Conservation (phyloP, 2,329 filamentous ascomycete genomes). For the Cladosporium sp. region DNA sequence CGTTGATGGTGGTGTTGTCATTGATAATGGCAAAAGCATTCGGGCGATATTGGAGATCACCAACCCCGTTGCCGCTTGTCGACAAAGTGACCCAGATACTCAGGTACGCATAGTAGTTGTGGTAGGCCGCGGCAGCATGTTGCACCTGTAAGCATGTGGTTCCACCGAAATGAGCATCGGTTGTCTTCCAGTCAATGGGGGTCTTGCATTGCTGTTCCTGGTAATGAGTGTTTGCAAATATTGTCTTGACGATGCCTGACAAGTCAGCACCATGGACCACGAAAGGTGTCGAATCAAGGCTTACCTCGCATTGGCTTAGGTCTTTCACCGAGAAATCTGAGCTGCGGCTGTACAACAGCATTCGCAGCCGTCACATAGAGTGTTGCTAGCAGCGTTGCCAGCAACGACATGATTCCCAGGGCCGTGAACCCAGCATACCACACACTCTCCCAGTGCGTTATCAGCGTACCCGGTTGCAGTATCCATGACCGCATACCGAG, state of each 20-base stretch:
- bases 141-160: constrained; percentile 64
- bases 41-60: constrained; percentile 47
- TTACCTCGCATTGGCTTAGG: constrained; percentile 13
- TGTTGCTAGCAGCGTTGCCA: constrained; percentile 60
- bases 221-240: constrained; percentile 60
- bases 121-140: constrained; percentile 64
- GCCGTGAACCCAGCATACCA: constrained; percentile 59
- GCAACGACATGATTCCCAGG: constrained; percentile 59
- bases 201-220: constrained; percentile 56
- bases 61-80: constrained; percentile 4
- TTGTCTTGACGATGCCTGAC: constrained; percentile 7
- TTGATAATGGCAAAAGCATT: constrained; percentile 58
- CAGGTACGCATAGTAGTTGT: constrained; percentile 59
- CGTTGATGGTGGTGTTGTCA: constrained; percentile 67
- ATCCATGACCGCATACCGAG: constrained; percentile 72
- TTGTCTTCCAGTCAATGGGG: constrained; percentile 44
- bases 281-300: neutral
- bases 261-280: neutral
- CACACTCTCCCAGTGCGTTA: constrained; percentile 64
- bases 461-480: constrained; percentile 55
- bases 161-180: constrained; percentile 37
- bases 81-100: constrained; percentile 27
- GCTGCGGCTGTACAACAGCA: constrained; percentile 67
- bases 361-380: constrained; percentile 75
- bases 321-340: constrained; percentile 55